phyloP scores from a whole-genome alignment of 495 filamentous ascomycete genomes.

The Aspergillus indologenus region DNA sequence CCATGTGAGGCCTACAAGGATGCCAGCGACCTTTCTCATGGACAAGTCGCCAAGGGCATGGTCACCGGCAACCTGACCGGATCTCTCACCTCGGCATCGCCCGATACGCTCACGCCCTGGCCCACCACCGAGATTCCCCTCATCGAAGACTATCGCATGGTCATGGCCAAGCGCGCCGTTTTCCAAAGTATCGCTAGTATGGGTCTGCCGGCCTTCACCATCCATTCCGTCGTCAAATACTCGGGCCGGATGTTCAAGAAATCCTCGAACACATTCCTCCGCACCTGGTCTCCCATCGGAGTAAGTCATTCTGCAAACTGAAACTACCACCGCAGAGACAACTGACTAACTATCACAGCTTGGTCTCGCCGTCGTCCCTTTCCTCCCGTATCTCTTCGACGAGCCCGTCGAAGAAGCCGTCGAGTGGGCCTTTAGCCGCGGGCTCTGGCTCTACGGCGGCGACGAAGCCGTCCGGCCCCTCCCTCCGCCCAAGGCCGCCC shows the following conservation, averaged over 20 bases:
- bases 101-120: constrained; percentile 32
- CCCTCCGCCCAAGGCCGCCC: constrained; percentile 16
- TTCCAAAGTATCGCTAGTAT: constrained; percentile 92
- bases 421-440: constrained; percentile 84
- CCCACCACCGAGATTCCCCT: constrained; percentile 55
- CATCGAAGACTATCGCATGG: constrained; percentile 83
- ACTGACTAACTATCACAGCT: constrained; percentile 44
- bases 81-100: constrained; percentile 16
- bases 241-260: constrained; percentile 78
- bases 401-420: constrained; percentile 87
- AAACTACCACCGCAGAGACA: neutral
- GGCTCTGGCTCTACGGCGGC: constrained; percentile 66
- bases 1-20: constrained; percentile 42
- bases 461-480: constrained; percentile 48
- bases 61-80: constrained; percentile 35
- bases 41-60: constrained; percentile 39
- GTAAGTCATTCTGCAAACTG: constrained; percentile 35
- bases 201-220: constrained; percentile 93
- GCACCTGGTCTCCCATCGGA: constrained; percentile 88
- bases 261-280: constrained; percentile 65
- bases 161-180: constrained; percentile 85
- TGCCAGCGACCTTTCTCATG: constrained; percentile 31
- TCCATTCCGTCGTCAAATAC: constrained; percentile 87
- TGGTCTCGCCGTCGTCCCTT: constrained; percentile 82
- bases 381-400: constrained; percentile 87